These are phyloP conservation scores for Apiotrichum akiyoshidainum DNA, from an alignment of 1,284 basidiomycete genomes.

Conservation along the genomic window DNA sequence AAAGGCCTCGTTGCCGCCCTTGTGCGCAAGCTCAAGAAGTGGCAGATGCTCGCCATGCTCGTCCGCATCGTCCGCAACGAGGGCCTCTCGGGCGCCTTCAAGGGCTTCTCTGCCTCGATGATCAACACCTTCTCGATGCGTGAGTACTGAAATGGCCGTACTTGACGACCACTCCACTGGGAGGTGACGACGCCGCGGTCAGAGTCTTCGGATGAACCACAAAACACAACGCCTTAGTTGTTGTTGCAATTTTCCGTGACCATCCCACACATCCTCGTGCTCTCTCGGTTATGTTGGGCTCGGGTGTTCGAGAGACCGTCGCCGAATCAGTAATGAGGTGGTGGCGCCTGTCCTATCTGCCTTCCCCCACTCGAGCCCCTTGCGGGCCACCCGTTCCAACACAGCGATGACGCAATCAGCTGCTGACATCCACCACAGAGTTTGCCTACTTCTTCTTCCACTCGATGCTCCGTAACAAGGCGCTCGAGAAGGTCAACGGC, in stretches of 20 bases:
- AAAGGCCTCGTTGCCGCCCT: constrained; percentile 38
- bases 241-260: too few relatives aligned
- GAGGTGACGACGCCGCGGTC: too few relatives aligned
- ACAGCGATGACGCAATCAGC: neutral
- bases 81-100: constrained; percentile 78
- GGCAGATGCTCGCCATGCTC: constrained; percentile 61
- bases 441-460: constrained; percentile 99
- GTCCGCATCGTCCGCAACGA: constrained; percentile 71
- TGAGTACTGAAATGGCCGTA: constrained; percentile 53
- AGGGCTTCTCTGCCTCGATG: constrained; percentile 96
- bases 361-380: too few relatives aligned
- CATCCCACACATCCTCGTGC: too few relatives aligned
- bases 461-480: constrained; percentile 69
- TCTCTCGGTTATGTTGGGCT: too few relatives aligned
- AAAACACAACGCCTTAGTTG: too few relatives aligned
- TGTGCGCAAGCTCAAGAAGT: constrained; percentile 33
- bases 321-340: too few relatives aligned
- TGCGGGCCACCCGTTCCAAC: neutral
- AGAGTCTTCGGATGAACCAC: too few relatives aligned
- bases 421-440: constrained; percentile 58
- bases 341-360: too few relatives aligned
- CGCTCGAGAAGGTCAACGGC: constrained; percentile 37
- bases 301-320: neutral
- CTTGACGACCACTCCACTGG: too few relatives aligned
- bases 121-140: constrained; percentile 95